Conservation (phyloP, 352 stramenopile species). For the Phytophthora constricta region DNA sequence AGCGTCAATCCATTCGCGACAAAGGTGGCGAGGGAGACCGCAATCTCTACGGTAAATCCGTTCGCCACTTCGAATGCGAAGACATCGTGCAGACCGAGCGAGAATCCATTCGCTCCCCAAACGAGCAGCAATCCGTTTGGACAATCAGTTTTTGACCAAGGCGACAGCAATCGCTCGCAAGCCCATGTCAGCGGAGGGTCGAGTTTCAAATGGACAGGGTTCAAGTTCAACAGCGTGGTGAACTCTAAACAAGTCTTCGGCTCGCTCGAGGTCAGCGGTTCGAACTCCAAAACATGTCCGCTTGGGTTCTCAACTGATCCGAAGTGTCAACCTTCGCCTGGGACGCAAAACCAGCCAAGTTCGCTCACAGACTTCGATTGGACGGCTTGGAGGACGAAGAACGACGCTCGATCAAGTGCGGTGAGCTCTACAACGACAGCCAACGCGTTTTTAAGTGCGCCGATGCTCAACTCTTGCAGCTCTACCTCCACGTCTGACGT, state of each 20-base stretch:
- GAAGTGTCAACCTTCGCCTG: neutral
- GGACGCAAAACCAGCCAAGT: neutral
- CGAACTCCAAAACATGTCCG: neutral
- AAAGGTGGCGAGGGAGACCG: neutral
- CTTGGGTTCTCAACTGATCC: neutral
- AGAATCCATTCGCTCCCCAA: too few relatives aligned
- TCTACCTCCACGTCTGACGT: neutral
- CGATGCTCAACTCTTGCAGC: neutral
- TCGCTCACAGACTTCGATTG: constrained; percentile 13
- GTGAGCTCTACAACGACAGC: neutral
- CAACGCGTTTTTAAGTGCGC: too few relatives aligned
- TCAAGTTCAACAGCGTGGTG: neutral
- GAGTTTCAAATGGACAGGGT: neutral
- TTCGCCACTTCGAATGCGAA: neutral
- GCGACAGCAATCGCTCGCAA: neutral
- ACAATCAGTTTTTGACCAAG: too few relatives aligned
- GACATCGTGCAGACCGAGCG: neutral
- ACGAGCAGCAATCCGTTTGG: constrained; percentile 3
- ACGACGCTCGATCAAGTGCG: neutral
- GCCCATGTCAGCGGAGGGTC: neutral
- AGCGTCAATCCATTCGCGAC: neutral
- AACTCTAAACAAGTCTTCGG: neutral
- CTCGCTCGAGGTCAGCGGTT: neutral
- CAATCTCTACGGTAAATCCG: neutral
- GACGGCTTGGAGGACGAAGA: constrained; percentile 9